phyloP scores from a whole-genome alignment of 78 protist species.

The Dictyostelium intermedium region DNA sequence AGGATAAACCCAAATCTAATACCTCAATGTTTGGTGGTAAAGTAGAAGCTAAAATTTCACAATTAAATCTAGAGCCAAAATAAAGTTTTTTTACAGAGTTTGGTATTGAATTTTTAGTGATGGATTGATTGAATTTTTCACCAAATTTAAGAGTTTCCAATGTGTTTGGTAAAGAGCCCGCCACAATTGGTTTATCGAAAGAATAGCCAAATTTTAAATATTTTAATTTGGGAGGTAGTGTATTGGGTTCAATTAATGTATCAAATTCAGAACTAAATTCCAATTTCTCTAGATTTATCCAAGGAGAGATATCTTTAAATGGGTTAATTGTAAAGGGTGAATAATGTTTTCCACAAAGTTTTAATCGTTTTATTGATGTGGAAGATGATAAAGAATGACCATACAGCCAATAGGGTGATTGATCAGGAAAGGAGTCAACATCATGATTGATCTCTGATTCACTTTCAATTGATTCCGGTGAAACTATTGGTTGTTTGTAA shows the following conservation, averaged over 20 bases:
- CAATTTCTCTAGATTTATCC: neutral
- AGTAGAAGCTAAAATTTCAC: neutral
- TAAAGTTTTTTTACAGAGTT: neutral
- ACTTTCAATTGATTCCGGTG: neutral
- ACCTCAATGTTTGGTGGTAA: neutral
- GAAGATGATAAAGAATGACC: neutral
- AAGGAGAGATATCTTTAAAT: neutral
- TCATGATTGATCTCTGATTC: neutral
- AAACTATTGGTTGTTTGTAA: neutral
- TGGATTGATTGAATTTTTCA: neutral
- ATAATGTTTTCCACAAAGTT: neutral
- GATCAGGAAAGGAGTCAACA: neutral
- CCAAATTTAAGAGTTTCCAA: neutral
- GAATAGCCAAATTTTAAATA: neutral
- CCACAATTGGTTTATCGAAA: neutral
- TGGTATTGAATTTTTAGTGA: neutral
- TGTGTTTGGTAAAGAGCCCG: neutral
- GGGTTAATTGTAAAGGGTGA: neutral
- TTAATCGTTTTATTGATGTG: neutral
- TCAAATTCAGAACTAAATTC: neutral
- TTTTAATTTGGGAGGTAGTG: neutral
- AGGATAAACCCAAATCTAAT: neutral
- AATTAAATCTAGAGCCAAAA: neutral
- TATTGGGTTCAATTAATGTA: neutral
- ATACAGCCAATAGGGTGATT: neutral